Evolutionary conservation across 495 filamentous ascomycete genomes (phyloP), one percentile per base, ranked within the genome.

Genomic region (Aspergillus affinis): DNA sequence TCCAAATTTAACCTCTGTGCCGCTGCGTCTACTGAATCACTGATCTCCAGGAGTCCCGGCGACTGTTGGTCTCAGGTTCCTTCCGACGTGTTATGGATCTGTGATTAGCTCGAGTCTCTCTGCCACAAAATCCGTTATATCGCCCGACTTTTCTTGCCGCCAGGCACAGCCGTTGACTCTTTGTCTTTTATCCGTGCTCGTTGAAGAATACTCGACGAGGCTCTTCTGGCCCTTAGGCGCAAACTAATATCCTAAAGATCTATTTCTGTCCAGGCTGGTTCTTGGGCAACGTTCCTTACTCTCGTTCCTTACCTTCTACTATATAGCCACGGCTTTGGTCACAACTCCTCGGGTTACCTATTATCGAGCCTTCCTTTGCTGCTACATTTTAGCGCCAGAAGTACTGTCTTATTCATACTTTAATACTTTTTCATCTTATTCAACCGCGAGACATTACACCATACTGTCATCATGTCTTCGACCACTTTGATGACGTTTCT

Each of bases 401-500:
- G 23, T 26, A 19, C 30, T 21, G 36, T 48, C 1, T 53, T 32
- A 10, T 41, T 15, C 36, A 15, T 41, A 41, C 12, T 15, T 41
- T 2, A 12, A 46, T 19, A 47, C 32, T 29, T 27, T 46, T 23
- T 30, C 9, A n/a, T 30, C 6, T 6, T 54, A 18, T 36, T 15
- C 57, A 41, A 41, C 36, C 1, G 36, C 12, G 36, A 17, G 12
- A 13, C 1, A 41, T 15, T 10, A 15, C 36, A 2, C 45, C 46
- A 44, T 26, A 52, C 20, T 52, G 41, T 46, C 54, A 64, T 44
- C 49, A 90, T 89, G 87, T 77, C 82, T 46, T 86, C 82, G n/a
- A 89, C 86, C n/a, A 88, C 87, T 21, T 82, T 90, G 67, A 86
- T 89, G 76, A 89, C 88, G 58, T 90, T 90, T 64, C 78, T 88